A percentile compares a stretch with the other conserved stretches of the same genome.
These are phyloP conservation scores for Metschnikowia lochheadii DNA, from an alignment of 805 yeast species.

Conservation along the genomic window DNA sequence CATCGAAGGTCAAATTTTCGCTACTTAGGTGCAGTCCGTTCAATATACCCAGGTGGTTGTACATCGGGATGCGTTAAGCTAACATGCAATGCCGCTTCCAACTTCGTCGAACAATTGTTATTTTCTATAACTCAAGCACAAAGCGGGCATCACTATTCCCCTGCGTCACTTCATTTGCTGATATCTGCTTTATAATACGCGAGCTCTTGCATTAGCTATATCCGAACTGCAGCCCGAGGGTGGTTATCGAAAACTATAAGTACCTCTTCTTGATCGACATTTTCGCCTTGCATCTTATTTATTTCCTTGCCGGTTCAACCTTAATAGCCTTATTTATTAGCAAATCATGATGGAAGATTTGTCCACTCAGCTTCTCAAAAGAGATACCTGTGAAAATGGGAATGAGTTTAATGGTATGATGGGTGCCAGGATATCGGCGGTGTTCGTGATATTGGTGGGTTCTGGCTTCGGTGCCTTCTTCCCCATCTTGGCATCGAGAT, in stretches of 20 bases:
- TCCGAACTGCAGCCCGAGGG: neutral
- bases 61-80: neutral
- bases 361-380: conserved; percentile 13
- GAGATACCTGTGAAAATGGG: conserved; percentile 36
- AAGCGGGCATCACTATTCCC: neutral
- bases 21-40: neutral
- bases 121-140: neutral
- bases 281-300: too few species aligned
- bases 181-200: neutral
- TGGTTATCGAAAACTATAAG: neutral
- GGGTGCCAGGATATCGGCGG: conserved; percentile 55
- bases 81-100: neutral
- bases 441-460: conserved; percentile 57
- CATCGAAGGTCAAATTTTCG: neutral
- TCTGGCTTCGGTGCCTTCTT: conserved; percentile 55
- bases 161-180: neutral
- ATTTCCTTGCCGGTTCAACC: too few species aligned
- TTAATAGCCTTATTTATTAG: neutral
- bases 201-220: neutral
- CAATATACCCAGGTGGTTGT: conserved; percentile 4
- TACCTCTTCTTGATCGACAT: neutral
- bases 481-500: conserved; percentile 58
- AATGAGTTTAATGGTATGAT: conserved; percentile 45
- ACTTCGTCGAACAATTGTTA: neutral
- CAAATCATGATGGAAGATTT: conserved; percentile 9